Percentiles rank a stretch among this genome's conserved stretches.
These are phyloP conservation scores for Eutrema heterophyllum DNA, from an alignment of 345 rosid genomes.

Conservation along the genomic window DNA sequence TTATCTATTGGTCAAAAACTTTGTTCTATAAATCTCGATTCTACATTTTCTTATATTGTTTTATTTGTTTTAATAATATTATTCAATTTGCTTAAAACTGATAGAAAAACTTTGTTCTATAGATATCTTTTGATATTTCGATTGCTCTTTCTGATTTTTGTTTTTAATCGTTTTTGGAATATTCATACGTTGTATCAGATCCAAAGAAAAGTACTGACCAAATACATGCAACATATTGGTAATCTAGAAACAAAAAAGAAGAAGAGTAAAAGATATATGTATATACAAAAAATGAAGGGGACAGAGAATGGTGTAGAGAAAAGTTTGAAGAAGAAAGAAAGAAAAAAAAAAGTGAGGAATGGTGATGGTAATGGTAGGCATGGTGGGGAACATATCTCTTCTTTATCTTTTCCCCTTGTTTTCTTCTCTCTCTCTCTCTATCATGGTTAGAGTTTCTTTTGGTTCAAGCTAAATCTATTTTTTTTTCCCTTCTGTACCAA, in stretches of 20 bases:
- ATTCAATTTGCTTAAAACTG: not conserved
- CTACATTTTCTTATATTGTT: not conserved
- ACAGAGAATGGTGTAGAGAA: slow-evolving; percentile 27
- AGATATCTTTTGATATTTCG: not conserved
- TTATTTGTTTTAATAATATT: not conserved
- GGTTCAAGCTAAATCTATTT: slow-evolving; percentile 12
- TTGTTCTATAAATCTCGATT: not conserved
- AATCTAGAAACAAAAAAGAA: not conserved
- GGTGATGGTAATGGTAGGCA: slow-evolving; percentile 30
- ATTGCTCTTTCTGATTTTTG: not conserved
- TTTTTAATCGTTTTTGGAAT: not conserved
- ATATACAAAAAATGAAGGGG: not conserved
- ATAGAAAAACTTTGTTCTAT: not conserved
- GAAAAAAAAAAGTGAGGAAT: slow-evolving; percentile 14
- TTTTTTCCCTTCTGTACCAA: not conserved
- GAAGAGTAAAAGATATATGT: not conserved
- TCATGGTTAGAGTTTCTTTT: slow-evolving; percentile 11
- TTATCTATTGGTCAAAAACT: not conserved
- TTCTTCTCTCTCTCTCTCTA: not conserved
- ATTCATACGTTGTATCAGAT: not conserved
- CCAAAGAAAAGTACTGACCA: slow-evolving; percentile 20
- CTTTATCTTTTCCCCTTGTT: slow-evolving; percentile 17
- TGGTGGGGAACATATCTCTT: slow-evolving; percentile 33
- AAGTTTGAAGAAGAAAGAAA: slow-evolving; percentile 12
- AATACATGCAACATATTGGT: slow-evolving; percentile 16